These are phyloP conservation scores for Cercospora sp. DNA, from an alignment of 2,329 filamentous ascomycete species.

Conservation along the genomic window DNA sequence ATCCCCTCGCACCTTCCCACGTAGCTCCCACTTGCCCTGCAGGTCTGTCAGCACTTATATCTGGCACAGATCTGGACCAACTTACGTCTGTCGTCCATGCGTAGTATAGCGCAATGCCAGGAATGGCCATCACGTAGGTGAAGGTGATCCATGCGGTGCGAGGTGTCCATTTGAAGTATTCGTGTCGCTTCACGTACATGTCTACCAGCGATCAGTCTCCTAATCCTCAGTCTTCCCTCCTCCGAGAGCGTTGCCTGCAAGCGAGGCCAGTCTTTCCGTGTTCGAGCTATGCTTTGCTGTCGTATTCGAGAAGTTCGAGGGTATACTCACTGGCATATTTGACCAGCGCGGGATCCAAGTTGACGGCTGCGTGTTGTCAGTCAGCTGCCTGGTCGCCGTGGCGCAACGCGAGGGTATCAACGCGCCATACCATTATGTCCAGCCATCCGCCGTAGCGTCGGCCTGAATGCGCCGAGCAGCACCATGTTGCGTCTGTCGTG, in stretches of 20 bases:
- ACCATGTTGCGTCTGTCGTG: slow-evolving; percentile 13
- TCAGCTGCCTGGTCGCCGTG: slow-evolving; percentile 21
- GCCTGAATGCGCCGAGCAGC: slow-evolving; percentile 12
- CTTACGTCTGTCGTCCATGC: slow-evolving; percentile 85
- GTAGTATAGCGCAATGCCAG: slow-evolving; percentile 66
- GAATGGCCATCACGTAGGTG: slow-evolving; percentile 72
- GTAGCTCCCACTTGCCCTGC: slow-evolving; percentile 82
- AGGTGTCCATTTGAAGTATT: slow-evolving; percentile 92
- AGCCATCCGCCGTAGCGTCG: slow-evolving; percentile 35
- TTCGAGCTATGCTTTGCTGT: too few species aligned
- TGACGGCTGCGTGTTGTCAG: slow-evolving; percentile 43
- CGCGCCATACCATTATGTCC: slow-evolving; percentile 40
- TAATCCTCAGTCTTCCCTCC: not conserved
- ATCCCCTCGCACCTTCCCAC: slow-evolving; percentile 86
- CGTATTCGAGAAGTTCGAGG: slow-evolving; percentile 17
- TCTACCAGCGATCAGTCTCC: slow-evolving; percentile 53
- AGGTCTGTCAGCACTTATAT: slow-evolving; percentile 15
- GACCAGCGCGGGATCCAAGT: slow-evolving; percentile 57
- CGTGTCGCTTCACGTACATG: slow-evolving; percentile 81
- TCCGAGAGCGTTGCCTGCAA: not conserved
- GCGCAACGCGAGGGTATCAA: not conserved
- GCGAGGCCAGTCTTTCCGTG: not conserved
- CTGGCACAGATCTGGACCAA: slow-evolving; percentile 31
- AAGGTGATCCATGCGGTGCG: slow-evolving; percentile 78
- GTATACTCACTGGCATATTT: slow-evolving; percentile 54